Evolutionary conservation across 108 stramenopile species (phyloP).

Genomic region (Pseudonitzschia multiseries): DNA sequence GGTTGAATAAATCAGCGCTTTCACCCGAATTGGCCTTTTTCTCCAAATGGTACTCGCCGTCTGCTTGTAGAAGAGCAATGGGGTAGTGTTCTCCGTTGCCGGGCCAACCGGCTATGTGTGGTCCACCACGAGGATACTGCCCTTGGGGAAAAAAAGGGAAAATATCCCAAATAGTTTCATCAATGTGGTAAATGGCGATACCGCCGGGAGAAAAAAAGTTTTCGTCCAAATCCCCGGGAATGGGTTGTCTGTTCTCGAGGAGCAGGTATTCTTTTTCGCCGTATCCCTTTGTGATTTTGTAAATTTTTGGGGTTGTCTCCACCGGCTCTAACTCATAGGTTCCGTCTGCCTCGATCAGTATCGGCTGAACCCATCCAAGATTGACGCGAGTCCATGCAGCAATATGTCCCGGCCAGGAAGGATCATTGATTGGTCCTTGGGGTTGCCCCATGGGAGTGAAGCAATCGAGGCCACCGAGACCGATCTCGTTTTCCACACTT

Average conservation of each 20-base stretch:
- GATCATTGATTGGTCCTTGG: not conserved
- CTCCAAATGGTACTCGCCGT: constrained; percentile 81
- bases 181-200: constrained; percentile 67
- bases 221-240: constrained; percentile 41
- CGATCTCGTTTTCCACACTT: not conserved
- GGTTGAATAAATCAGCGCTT: constrained; percentile 21
- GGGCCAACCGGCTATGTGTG: constrained; percentile 57
- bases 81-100: constrained; percentile 66
- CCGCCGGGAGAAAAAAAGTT: constrained; percentile 46
- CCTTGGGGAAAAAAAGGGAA: not conserved
- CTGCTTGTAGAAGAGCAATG: constrained; percentile 69
- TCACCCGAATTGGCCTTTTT: constrained; percentile 36
- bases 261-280: constrained; percentile 56
- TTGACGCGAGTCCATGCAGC: constrained; percentile 49
- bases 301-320: constrained; percentile 41
- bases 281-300: constrained; percentile 46
- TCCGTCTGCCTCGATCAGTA: constrained; percentile 44
- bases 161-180: constrained; percentile 34
- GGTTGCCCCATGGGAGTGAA: constrained; percentile 11
- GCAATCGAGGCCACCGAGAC: constrained; percentile 17
- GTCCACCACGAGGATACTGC: constrained; percentile 41
- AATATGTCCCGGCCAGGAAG: constrained; percentile 44
- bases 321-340: constrained; percentile 42
- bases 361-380: constrained; percentile 54
- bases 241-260: constrained; percentile 75